A percentile compares a stretch with the other conserved stretches of the same genome.
Evolutionary conservation across 768 basidiomycete genomes (phyloP).

Genomic region (Trametes sanguinea): DNA sequence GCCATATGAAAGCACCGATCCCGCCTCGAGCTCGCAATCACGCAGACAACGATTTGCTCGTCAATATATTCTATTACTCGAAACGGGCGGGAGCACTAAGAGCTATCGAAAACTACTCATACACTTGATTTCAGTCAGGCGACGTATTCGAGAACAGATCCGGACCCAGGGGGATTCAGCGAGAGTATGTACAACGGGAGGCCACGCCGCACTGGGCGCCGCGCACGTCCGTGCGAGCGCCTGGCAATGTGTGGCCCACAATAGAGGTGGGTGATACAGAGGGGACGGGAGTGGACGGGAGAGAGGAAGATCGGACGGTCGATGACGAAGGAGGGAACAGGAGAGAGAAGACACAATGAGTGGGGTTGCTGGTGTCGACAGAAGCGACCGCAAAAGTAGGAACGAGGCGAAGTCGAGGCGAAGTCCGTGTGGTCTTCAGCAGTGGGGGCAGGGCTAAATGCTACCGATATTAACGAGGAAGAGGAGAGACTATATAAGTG

Average conservation of each 20-base stretch:
- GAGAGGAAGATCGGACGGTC: background rate
- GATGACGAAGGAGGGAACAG: background rate
- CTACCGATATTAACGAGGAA: conserved; percentile 8
- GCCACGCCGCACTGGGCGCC: background rate
- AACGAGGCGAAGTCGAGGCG: background rate
- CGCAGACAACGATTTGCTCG: background rate
- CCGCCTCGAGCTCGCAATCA: background rate
- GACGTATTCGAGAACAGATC: conserved; percentile 12
- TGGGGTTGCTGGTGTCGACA: background rate
- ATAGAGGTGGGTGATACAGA: background rate
- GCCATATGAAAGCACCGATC: background rate
- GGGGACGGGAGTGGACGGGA: background rate
- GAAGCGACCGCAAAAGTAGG: background rate
- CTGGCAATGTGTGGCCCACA: background rate
- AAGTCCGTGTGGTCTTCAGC: background rate
- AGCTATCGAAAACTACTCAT: conserved; percentile 14
- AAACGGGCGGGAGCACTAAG: background rate
- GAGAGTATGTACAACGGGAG: conserved; percentile 16
- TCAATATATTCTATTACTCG: background rate
- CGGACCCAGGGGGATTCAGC: conserved; percentile 3
- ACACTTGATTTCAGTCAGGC: conserved; percentile 5
- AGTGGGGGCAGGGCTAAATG: background rate
- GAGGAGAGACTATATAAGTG: background rate
- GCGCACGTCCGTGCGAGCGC: background rate
- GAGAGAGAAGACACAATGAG: background rate